Conservation (phyloP, 345 rosid species). For the Xanthoceras sorbifolium region DNA sequence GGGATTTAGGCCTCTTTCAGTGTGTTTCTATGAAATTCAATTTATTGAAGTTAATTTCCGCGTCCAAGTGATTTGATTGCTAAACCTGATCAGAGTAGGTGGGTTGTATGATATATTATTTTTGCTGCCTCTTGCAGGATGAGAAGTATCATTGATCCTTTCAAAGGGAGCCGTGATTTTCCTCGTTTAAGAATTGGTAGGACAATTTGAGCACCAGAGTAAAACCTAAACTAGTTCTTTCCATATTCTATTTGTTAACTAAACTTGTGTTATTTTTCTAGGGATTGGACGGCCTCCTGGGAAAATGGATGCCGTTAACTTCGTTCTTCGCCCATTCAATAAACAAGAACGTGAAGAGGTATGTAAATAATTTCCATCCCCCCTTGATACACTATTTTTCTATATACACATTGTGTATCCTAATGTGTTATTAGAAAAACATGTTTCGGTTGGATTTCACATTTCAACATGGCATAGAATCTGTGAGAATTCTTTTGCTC, state of each 20-base stretch:
- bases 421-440: slow-evolving; percentile 3
- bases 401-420: background rate
- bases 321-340: slow-evolving; percentile 72
- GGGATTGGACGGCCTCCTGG: slow-evolving; percentile 99
- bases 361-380: slow-evolving; percentile 20
- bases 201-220: slow-evolving; percentile 3
- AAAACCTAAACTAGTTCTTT: background rate
- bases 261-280: slow-evolving; percentile 29
- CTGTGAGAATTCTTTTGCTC: slow-evolving; percentile 64
- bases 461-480: slow-evolving; percentile 65
- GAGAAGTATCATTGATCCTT: slow-evolving; percentile 80
- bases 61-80: background rate
- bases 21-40: background rate
- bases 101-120: background rate
- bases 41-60: background rate
- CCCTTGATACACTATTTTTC: background rate
- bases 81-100: background rate
- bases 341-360: slow-evolving; percentile 85
- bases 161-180: slow-evolving; percentile 90
- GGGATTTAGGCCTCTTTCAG: background rate
- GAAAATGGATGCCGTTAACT: slow-evolving; percentile 74
- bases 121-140: slow-evolving; percentile 51
- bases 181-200: slow-evolving; percentile 96
- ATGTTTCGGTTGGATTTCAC: slow-evolving; percentile 73
- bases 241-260: background rate